Evolutionary conservation across 805 yeast genomes (phyloP), one percentile per base, ranked within the genome.

Genomic region (Ogataea thermomethanolica): DNA sequence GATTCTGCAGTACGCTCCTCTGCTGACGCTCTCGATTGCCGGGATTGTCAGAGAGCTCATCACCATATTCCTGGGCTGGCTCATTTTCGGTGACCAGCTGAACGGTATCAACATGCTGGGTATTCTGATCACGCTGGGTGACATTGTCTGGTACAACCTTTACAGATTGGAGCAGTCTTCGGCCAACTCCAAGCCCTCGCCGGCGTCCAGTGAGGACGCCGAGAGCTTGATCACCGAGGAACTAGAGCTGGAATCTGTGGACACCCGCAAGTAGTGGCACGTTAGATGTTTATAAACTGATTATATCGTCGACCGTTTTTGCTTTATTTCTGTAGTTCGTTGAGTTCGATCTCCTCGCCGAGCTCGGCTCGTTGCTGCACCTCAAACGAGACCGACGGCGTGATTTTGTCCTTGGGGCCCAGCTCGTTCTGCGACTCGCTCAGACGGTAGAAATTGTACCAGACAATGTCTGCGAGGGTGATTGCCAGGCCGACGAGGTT

Each of bases 21-120:
- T 90, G 7, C 70, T 87, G 31, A 87, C 97, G 0, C 64, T 90
- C 21, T 81, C 91, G 5, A 77, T 90, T 28, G 93, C 91, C 0
- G 97, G 97, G 6, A 84, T 90, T n/a, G 82, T 88, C 55, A 89
- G 91, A 58, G 97, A 90, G 61, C 69, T 90, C 4, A 67, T 88
- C 38, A 90, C 97, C 0, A 86, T 90, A 27, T 48, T 72, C 29
- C 70, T 81, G 3, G 67, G 79, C 10, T 76, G 89, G 33, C 48
- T 84, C 7, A 70, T 88, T 5, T 84, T 87, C 58, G 81, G 84
- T 26, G 97, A 90, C 58, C 59, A 62, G 26, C 66, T 90, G 39
- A 78, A 86, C 12, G 54, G 70, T 14, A 61, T 84, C 45, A 90
- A 89, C 61, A 65, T 76, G 44, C 40, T 81, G 7, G 96, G 96